Conservation (phyloP, 176 grass and related monocot species). For the Leersia perrieri region DNA sequence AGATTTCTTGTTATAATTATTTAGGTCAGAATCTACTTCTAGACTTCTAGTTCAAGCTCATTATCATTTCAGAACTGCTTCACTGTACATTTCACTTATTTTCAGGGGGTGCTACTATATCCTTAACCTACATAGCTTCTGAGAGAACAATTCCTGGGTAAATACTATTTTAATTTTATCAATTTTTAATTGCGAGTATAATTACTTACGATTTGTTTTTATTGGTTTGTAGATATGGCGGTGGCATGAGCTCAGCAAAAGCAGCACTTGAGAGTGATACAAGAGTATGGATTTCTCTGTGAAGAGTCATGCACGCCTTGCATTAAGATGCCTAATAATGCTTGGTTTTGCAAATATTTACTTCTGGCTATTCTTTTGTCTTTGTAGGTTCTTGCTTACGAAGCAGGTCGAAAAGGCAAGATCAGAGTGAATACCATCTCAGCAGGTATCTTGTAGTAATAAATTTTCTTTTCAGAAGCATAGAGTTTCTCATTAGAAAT, state of each 20-base stretch:
- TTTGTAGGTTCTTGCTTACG: conserved; percentile 71
- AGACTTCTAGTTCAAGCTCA: not conserved
- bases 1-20: not conserved
- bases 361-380: not conserved
- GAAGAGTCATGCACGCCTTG: not conserved
- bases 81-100: conserved; percentile 1
- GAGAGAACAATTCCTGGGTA: conserved; percentile 86
- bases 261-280: conserved; percentile 94
- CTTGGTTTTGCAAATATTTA: conserved; percentile 20
- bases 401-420: conserved; percentile 71
- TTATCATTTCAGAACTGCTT: not conserved
- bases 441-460: conserved; percentile 44
- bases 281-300: conserved; percentile 42
- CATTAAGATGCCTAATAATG: not conserved
- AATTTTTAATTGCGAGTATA: not conserved
- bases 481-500: not conserved
- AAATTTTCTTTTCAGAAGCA: not conserved
- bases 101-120: conserved; percentile 71
- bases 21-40: not conserved
- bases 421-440: conserved; percentile 95
- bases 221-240: conserved; percentile 62
- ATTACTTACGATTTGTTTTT: conserved; percentile 18
- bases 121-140: conserved; percentile 76
- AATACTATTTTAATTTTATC: conserved; percentile 7
- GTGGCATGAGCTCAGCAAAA: conserved; percentile 94